These are phyloP conservation scores for Caryocar brasiliense DNA, from an alignment of 441 rosid species.

Conservation along the genomic window DNA sequence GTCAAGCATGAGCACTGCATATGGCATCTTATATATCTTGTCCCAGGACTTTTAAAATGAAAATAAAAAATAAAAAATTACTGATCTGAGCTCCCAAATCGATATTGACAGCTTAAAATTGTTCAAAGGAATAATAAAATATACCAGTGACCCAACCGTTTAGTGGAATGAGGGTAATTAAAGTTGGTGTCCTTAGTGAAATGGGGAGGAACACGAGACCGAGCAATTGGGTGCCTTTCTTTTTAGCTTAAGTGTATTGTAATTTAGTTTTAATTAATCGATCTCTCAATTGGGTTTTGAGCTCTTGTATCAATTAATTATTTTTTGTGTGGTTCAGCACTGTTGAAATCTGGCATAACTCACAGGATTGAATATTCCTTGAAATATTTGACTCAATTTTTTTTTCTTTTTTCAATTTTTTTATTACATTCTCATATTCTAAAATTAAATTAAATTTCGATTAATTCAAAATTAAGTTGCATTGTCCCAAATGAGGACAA, in stretches of 20 bases:
- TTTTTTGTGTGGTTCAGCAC: too few relatives aligned
- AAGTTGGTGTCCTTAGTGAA: slow-evolving; percentile 22
- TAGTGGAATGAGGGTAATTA: slow-evolving; percentile 9
- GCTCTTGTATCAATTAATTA: slow-evolving; percentile 9
- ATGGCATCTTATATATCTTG: slow-evolving; percentile 17
- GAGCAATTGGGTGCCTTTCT: slow-evolving; percentile 32
- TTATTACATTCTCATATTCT: too few relatives aligned
- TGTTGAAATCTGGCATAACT: too few relatives aligned
- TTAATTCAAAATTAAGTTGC: too few relatives aligned
- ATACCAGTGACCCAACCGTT: neutral
- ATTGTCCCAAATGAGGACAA: too few relatives aligned
- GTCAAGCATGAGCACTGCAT: neutral
- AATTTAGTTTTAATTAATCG: slow-evolving; percentile 11
- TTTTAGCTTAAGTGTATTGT: slow-evolving; percentile 12
- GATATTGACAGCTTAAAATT: slow-evolving; percentile 27
- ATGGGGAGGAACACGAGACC: slow-evolving; percentile 46
- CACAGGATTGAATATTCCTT: neutral
- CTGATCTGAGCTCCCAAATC: slow-evolving; percentile 14
- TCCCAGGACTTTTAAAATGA: neutral
- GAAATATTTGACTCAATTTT: neutral
- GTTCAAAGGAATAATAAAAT: slow-evolving; percentile 12
- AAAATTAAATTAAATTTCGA: too few relatives aligned
- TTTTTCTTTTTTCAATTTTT: neutral
- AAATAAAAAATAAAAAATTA: slow-evolving; percentile 6
- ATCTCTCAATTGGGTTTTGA: slow-evolving; percentile 30